Base-by-base conservation (phyloP, 2,329 filamentous ascomycete genomes). In the Penicillium brevicompactum region DNA sequence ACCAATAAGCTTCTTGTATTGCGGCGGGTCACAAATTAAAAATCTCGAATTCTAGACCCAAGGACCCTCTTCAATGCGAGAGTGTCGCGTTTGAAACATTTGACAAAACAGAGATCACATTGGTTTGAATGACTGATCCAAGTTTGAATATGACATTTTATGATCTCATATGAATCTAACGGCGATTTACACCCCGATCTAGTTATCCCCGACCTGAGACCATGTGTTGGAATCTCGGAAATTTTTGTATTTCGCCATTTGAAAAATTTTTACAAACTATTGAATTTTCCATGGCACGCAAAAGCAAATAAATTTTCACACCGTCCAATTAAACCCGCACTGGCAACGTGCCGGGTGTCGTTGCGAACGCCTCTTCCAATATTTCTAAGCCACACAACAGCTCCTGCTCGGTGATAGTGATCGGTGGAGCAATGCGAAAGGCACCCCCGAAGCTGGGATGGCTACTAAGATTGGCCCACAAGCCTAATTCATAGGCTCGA, bases 391-490 rank as follows among this genome's bases (percentile, higher is more conserved):
- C 84, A 38, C 78, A 71, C 16, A 80, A 70, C 43, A 85, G 67
- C 68, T 84, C 74, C 45, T 78, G 73, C 27, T 75, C 74, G 0
- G 79, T 79, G 8, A 86, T 80, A 0, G 82, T 85, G 40, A 87
- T 82, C 0, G 85, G 84, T 22, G 84, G 84, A 5, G 84, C 84
- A 48, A 87, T 80, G 10, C 84, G 72, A 56, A 87, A 85, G 0
- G 82, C 78, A 4, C 83, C 84, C 0, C 80, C 78, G 66, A 85
- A 84, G 45, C 78, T 80, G 6, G 77, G 77, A 62, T 82, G 77
- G 42, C 76, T 83, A 21, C 80, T 79, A 30, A 87, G 56, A 63
- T 87, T 85, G 4, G 81, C 81, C 72, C 81, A 86, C 1, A 86
- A 64, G 0, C 84, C 84, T 16, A 82, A 64, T 41, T 79, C 76